Evolutionary conservation across 2,329 filamentous ascomycete genomes (phyloP).

Genomic region (Zasmidium angulare): DNA sequence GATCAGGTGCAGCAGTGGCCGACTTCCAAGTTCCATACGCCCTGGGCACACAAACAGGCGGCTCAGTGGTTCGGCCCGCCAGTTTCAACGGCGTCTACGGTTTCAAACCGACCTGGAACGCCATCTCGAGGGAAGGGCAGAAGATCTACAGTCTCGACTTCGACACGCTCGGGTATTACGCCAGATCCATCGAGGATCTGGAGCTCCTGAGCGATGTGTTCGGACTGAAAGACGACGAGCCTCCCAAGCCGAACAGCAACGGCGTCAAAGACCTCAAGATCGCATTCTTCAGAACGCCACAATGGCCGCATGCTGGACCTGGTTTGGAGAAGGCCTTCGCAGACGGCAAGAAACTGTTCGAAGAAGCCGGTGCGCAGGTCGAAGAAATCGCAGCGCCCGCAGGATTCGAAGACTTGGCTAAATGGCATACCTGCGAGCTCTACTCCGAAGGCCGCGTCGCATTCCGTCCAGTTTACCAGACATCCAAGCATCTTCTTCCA

Average conservation of each 20-base stretch:
- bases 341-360: constrained; percentile 36
- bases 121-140: constrained; percentile 62
- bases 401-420: constrained; percentile 49
- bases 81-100: constrained; percentile 66
- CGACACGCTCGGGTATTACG: constrained; percentile 64
- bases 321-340: constrained; percentile 39
- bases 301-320: constrained; percentile 48
- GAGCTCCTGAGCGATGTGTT: constrained; percentile 57
- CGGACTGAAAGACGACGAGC: constrained; percentile 52
- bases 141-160: constrained; percentile 59
- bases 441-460: constrained; percentile 53
- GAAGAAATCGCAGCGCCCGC: constrained; percentile 56
- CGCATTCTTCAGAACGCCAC: constrained; percentile 54
- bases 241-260: constrained; percentile 22
- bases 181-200: constrained; percentile 59
- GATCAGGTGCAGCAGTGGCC: constrained; percentile 65
- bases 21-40: constrained; percentile 63
- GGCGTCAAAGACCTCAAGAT: constrained; percentile 52
- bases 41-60: constrained; percentile 66
- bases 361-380: constrained; percentile 53
- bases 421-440: constrained; percentile 56
- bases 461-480: constrained; percentile 56
- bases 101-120: constrained; percentile 66
- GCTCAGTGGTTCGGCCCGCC: constrained; percentile 63
- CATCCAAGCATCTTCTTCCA: constrained; percentile 50